These are phyloP conservation scores for Pythium dissimile DNA, from an alignment of 352 stramenopile species.

Conservation along the genomic window DNA sequence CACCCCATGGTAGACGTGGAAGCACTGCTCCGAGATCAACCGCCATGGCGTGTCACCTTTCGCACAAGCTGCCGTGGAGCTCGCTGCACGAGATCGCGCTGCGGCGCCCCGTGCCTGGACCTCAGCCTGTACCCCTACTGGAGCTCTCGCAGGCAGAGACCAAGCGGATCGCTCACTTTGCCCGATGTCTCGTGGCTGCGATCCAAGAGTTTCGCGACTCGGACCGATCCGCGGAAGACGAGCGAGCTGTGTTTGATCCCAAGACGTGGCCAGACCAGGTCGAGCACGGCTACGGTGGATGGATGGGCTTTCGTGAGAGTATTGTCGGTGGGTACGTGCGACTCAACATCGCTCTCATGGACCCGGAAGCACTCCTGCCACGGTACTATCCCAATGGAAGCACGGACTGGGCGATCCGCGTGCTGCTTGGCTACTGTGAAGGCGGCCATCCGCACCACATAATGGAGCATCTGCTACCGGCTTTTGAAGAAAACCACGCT, in stretches of 20 bases:
- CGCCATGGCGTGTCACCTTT: slow-evolving; percentile 28
- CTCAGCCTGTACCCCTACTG: neutral
- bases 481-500: slow-evolving; percentile 16
- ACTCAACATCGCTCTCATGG: slow-evolving; percentile 32
- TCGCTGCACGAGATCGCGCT: slow-evolving; percentile 20
- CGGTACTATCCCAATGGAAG: slow-evolving; percentile 14
- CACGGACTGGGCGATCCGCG: neutral
- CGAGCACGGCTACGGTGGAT: slow-evolving; percentile 14
- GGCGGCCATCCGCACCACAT: neutral
- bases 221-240: slow-evolving; percentile 25
- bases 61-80: slow-evolving; percentile 27
- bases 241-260: slow-evolving; percentile 21
- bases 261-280: slow-evolving; percentile 14
- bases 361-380: slow-evolving; percentile 18
- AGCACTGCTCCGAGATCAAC: neutral
- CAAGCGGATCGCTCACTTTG: slow-evolving; percentile 29
- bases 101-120: neutral
- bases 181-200: slow-evolving; percentile 19
- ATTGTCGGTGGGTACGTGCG: slow-evolving; percentile 19
- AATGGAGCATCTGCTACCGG: neutral
- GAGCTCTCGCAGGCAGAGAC: slow-evolving; percentile 6
- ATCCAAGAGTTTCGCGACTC: slow-evolving; percentile 26
- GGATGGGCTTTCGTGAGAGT: slow-evolving; percentile 1
- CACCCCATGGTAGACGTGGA: too few species aligned
- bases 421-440: neutral